Evolutionary conservation across 202 grass and related monocot species (phyloP), one percentile per base, ranked within the genome.

Genomic region (Setaria viridis): DNA sequence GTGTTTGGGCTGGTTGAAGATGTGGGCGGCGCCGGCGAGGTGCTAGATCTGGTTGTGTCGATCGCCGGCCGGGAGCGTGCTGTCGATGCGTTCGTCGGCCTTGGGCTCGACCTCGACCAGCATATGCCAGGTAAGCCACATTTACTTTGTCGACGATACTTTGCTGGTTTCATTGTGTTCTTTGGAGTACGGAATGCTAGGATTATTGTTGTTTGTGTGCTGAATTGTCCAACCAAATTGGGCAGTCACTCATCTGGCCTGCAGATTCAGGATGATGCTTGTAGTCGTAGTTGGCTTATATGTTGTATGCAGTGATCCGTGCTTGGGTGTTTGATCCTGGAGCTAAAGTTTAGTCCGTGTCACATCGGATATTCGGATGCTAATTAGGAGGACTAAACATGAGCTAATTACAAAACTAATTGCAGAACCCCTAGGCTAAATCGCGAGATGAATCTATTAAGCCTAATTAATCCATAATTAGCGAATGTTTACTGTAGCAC

Each of bases 1-100:
- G 70, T 84, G 11, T 91, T 91, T 81, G 81, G 89, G 7, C 68
- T 87, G 11, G 85, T 91, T 47, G 69, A 80, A 15, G 85, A 91
- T 84, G 85, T 87, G 32, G 89, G 85, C 21, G 89, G 80, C 49
- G 37, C 63, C 11, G 20, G 21, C 8, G 70, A 84, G 85, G 76
- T 85, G 53, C 67, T 82, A 29, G 80, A 59, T 71, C 51, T 91
- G 1, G 55, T 91, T 47, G 81, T 91, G 43, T 76, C 76, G 0
- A 68, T 87, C 13, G 58, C 89, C 0, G 14, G 76, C 55, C 62
- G 85, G 54, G 85, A 91, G 69, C 89, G 85, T 7, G 85, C 89
- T 0, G 70, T 91, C 25, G 89, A 91, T 25, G 77, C 72, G 30
- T 87, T 91, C 76, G 10, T 80, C 1, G 54, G 35, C 80, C 80